These are phyloP conservation scores for Paraphaeosphaeria minitans DNA, from an alignment of 2,329 filamentous ascomycete genomes.

Conservation along the genomic window DNA sequence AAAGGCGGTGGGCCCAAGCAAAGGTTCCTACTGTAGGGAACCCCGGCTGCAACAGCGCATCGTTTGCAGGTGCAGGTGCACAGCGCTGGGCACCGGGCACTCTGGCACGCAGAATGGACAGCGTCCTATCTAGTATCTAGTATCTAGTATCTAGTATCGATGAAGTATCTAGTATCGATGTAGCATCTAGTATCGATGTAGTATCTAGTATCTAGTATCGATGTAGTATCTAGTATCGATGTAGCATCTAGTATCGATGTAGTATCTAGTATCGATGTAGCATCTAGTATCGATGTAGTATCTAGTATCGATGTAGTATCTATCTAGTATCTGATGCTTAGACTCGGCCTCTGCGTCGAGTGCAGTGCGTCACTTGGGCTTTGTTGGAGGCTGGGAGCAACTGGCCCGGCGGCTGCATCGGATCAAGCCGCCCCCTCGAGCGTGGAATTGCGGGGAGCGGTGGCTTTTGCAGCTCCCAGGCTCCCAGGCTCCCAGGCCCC, in stretches of 20 bases:
- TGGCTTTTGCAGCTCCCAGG: background rate
- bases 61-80: background rate
- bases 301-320: too few species aligned
- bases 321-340: too few species aligned
- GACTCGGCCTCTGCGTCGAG: background rate
- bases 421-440: background rate
- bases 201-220: too few species aligned
- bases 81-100: too few species aligned
- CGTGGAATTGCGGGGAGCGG: slow-evolving; percentile 1
- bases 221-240: too few species aligned
- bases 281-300: too few species aligned
- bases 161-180: too few species aligned
- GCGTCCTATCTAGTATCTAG: background rate
- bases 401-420: background rate
- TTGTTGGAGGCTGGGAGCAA: background rate
- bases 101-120: background rate
- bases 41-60: background rate
- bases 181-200: too few species aligned
- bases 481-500: too few species aligned
- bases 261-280: too few species aligned
- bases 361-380: background rate
- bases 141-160: too few species aligned
- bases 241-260: too few species aligned
- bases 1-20: slow-evolving; percentile 11
- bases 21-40: background rate